Evolutionary conservation across 1,284 basidiomycete species (phyloP).

Genomic region (Cerioporus squamosus): DNA sequence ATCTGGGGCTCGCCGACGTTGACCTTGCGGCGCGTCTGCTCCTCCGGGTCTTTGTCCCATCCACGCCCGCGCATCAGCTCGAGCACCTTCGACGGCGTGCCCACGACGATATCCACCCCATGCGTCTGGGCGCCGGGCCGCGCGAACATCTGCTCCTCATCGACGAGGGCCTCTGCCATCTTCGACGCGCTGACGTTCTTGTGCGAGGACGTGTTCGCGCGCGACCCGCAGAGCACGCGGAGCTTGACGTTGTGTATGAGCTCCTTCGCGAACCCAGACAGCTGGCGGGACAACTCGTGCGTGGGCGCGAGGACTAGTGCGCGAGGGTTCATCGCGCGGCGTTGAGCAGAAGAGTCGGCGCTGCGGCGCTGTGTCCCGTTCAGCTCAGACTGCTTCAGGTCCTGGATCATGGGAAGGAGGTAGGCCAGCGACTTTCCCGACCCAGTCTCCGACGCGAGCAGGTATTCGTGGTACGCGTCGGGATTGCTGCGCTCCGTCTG

Average conservation of each 20-base stretch:
- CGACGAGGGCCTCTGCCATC: conserved; percentile 45
- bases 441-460: conserved; percentile 87
- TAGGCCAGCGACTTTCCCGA: conserved; percentile 93
- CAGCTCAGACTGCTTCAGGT: conserved; percentile 67
- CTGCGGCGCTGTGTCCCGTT: conserved; percentile 4
- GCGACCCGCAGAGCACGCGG: conserved; percentile 72
- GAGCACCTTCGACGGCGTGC: conserved; percentile 78
- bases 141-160: conserved; percentile 32
- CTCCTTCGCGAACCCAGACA: conserved; percentile 73
- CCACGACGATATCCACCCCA: conserved; percentile 76
- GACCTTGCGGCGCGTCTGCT: conserved; percentile 32
- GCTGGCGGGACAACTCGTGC: conserved; percentile 84
- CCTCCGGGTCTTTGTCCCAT: conserved; percentile 55
- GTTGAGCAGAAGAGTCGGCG: not conserved
- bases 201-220: conserved; percentile 52
- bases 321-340: conserved; percentile 60
- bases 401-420: conserved; percentile 80
- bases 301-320: conserved; percentile 85
- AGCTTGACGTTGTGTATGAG: conserved; percentile 79
- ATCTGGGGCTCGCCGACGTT: conserved; percentile 54
- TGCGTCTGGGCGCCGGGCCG: conserved; percentile 26
- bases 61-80: conserved; percentile 70
- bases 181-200: conserved; percentile 48
- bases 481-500: conserved; percentile 12
- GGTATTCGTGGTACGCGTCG: conserved; percentile 53